Base-by-base conservation (phyloP, 2,329 filamentous ascomycete species). In the Penicillium sumatraense region DNA sequence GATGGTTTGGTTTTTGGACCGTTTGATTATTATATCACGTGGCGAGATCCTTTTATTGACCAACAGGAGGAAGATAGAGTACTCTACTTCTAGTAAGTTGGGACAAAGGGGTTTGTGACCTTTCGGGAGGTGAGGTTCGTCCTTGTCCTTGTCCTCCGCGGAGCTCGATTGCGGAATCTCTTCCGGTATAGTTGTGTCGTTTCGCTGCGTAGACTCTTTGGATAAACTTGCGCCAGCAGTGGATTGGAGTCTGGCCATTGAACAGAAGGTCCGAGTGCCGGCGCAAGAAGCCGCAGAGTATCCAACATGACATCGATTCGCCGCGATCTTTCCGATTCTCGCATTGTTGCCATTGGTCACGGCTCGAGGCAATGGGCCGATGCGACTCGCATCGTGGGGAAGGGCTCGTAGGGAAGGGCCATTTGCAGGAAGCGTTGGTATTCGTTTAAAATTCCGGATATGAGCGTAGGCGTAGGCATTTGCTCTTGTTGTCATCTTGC, bases 401-500 rank as follows among this genome's bases (percentile, higher is more conserved):
- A 35, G 10, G 16, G 20, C 16, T 26, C 23, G 20, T 9, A 16
- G 13, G n/a, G n/a, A 18, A 6, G 18, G 23, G 9, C 44, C 41
- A 33, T 50, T 49, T 52, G 11, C 40, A 9, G n/a, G 9, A 3
- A 21, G 16, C 18, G 18, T 2, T 10, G 29, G 21, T 14, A 27
- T 24, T 26, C 33, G 52, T 18, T 47, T 53, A 14, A 59, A 21
- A 29, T 36, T 40, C 21, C 53, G 57, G 16, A 56, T 38, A 21
- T 49, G 31, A 7, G 38, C 35, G 24, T 49, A 35, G 7, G 38
- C 35, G 23, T 36, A 55, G 41, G 55, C 48, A 31, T 45, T 53
- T 16, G 52, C 50, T 29, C 55, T 50, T 26, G 44, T 53, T n/a
- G 44, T 35, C 62, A 63, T 62, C n/a, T 24, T 57, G 52, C n/a